Evolutionary conservation across 2,329 filamentous ascomycete species (phyloP), one percentile per base, ranked within the genome.

Genomic region (Aspergillus sergii): DNA sequence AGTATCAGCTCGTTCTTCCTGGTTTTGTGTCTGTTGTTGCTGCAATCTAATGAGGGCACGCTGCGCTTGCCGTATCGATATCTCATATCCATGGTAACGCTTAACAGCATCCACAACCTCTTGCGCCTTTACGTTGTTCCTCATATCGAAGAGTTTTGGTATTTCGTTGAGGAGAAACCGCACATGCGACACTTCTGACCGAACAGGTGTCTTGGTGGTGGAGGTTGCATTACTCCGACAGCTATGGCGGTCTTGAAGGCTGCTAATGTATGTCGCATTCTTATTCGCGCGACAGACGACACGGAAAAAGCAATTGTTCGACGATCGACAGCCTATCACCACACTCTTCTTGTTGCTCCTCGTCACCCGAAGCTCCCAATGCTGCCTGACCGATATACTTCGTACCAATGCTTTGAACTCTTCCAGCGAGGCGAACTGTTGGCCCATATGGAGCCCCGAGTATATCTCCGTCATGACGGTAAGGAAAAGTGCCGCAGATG

Each of bases 281-380:
- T 78, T 78, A 68, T 78, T 79, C 36, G 75, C 73, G 56, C 77
- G 77, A 65, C 77, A 78, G 59, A 79, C 76, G 41, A 77, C 77
- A 19, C 77, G 77, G 63, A 79, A 79, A 60, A 69, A 76, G 66
- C 77, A 79, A 70, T 74, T 78, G 65, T 69, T 62, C 34, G 74
- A 76, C 8, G 77, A 78, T 51, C 77, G 75, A 66, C 77, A 79
- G 36, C 76, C 76, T 58, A 79, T 72, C n/a, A 79, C 76, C 57
- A 79, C 77, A 51, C 76, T 78, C 58, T 79, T 78, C 64, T 77
- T 78, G 63, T 79, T 79, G 68, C 77, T 79, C 54, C 77, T 73
- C 56, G 75, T 71, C 43, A 79, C 77, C 36, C 77, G 74, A 45
- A 79, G 73, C 61, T 79, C 76, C 77, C 77, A 79, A 61, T 78